These are phyloP conservation scores for Aspergillus novoparasiticus DNA, from an alignment of 2,329 filamentous ascomycete species.

Conservation along the genomic window DNA sequence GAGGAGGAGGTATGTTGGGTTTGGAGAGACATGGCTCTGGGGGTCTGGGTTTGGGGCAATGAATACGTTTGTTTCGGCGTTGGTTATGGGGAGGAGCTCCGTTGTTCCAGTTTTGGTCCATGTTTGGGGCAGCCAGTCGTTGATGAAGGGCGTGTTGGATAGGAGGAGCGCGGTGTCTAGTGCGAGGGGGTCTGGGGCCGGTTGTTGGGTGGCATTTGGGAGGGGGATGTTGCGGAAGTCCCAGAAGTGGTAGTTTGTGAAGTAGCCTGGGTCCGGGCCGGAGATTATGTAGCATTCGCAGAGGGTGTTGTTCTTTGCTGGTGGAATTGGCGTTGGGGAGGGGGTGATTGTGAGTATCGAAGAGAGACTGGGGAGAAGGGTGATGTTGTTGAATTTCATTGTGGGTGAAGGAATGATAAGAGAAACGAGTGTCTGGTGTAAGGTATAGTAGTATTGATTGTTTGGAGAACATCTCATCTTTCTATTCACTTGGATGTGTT, in stretches of 20 bases:
- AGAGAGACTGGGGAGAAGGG: neutral
- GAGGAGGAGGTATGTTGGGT: constrained; percentile 49
- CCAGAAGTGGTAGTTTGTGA: constrained; percentile 55
- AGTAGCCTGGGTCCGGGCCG: constrained; percentile 47
- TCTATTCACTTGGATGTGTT: neutral
- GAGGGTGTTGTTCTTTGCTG: neutral
- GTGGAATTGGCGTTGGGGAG: neutral
- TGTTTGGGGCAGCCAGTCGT: constrained; percentile 47
- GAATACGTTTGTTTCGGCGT: constrained; percentile 52
- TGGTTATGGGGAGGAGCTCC: constrained; percentile 47
- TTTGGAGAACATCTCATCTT: neutral
- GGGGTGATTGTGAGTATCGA: neutral
- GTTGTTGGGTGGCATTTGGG: neutral
- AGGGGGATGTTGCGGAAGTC: constrained; percentile 51
- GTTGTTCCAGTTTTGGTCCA: constrained; percentile 36
- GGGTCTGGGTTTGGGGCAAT: constrained; percentile 32
- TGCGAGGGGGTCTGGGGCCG: neutral
- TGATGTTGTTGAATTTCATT: neutral
- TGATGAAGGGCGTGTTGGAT: constrained; percentile 34
- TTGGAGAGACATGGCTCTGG: constrained; percentile 11
- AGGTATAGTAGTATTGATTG: neutral
- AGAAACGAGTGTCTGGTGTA: neutral
- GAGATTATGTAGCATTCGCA: constrained; percentile 54
- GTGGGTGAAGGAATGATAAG: neutral
- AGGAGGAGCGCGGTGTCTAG: constrained; percentile 31